Conservation (phyloP, 305 asterid genomes). For the Fraxinus sp. region DNA sequence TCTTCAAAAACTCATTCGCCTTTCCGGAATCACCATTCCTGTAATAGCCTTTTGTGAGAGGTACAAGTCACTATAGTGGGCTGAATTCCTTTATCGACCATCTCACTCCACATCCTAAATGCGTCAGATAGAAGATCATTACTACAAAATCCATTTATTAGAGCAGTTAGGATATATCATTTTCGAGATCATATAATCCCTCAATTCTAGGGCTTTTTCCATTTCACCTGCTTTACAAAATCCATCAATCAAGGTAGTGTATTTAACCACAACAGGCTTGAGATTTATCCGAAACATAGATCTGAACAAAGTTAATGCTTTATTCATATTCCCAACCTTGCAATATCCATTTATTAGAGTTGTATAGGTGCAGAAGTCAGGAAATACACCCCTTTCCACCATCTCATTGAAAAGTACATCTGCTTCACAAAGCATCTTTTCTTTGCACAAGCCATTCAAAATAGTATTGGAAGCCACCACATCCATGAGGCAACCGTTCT, state of each 20-base stretch:
- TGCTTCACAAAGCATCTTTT: conserved; percentile 56
- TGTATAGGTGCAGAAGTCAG: conserved; percentile 67
- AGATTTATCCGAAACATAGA: conserved; percentile 53
- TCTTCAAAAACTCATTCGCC: conserved; percentile 53
- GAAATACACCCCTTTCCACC: conserved; percentile 61
- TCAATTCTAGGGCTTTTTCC: conserved; percentile 50
- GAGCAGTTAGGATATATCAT: conserved; percentile 45
- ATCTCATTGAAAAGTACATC: conserved; percentile 67
- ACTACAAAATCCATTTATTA: conserved; percentile 64
- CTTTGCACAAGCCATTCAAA: conserved; percentile 65
- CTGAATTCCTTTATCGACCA: conserved; percentile 47
- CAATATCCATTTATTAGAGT: conserved; percentile 68
- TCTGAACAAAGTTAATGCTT: conserved; percentile 42
- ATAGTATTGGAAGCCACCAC: conserved; percentile 64
- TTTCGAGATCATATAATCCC: conserved; percentile 53
- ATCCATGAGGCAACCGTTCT: conserved; percentile 56
- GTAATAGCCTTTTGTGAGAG: conserved; percentile 63
- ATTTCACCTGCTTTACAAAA: conserved; percentile 66
- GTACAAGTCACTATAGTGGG: conserved; percentile 62
- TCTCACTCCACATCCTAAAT: conserved; percentile 60
- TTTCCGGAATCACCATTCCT: conserved; percentile 46
- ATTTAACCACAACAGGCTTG: conserved; percentile 59
- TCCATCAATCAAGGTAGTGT: conserved; percentile 63
- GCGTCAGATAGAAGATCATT: conserved; percentile 53
- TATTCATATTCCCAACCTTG: conserved; percentile 51